phyloP scores from a whole-genome alignment of 495 filamentous ascomycete genomes.

The Podospora bellae-mahoneyi region DNA sequence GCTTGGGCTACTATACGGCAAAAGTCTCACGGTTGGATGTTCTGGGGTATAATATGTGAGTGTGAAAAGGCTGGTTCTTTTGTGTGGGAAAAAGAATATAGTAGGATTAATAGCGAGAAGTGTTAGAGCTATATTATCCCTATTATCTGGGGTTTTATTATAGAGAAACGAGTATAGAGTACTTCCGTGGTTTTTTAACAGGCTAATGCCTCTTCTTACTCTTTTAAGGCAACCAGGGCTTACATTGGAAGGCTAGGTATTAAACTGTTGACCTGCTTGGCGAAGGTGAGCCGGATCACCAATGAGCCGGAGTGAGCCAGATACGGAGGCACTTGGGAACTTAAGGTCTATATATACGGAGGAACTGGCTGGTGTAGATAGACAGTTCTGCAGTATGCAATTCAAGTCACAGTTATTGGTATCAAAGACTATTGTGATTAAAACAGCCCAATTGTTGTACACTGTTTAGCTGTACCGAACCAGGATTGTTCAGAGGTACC shows the following conservation, averaged over 20 bases:
- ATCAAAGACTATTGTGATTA: no score
- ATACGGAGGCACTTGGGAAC: no score
- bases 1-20: neutral
- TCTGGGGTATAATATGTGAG: neutral
- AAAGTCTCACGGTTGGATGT: neutral
- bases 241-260: neutral
- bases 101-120: neutral
- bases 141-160: neutral
- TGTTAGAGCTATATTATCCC: neutral
- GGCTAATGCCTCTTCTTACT: neutral
- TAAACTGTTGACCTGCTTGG: neutral
- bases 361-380: no score
- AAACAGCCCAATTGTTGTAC: no score
- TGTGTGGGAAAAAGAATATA: neutral
- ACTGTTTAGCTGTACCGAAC: no score
- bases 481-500: no score
- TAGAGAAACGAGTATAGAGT: neutral
- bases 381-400: no score
- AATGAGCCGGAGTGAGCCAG: no score
- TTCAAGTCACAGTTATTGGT: no score
- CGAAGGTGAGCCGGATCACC: neutral
- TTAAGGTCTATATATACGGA: no score
- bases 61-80: neutral
- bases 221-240: neutral
- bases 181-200: neutral